Percentiles rank a stretch among this genome's conserved stretches.
Conservation (phyloP, 1,284 basidiomycete species). For the Tylopilus orsonianus region DNA sequence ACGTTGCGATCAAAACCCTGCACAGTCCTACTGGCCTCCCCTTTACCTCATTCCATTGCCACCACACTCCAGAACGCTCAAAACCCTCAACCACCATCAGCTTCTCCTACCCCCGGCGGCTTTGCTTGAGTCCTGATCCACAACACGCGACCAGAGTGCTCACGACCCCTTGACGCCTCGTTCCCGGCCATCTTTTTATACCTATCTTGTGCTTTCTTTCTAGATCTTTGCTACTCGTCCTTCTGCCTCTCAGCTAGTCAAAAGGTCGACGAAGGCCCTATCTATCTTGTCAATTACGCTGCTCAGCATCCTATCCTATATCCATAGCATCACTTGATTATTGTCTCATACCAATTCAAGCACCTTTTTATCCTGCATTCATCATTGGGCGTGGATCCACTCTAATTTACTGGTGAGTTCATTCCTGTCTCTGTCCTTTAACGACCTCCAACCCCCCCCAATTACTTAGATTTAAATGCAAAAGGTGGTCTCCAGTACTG, state of each 20-base stretch:
- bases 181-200: conserved; percentile 55
- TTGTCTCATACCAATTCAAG: conserved; percentile 43
- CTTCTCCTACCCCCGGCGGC: conserved; percentile 29
- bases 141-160: conserved; percentile 43
- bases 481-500: conserved; percentile 37
- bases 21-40: conserved; percentile 57
- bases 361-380: conserved; percentile 48
- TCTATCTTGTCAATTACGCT: conserved; percentile 48
- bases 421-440: conserved; percentile 16
- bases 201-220: conserved; percentile 49
- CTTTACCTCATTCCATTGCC: conserved; percentile 55
- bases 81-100: conserved; percentile 40
- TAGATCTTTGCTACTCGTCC: conserved; percentile 41
- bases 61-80: conserved; percentile 40
- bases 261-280: conserved; percentile 39
- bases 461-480: conserved; percentile 37
- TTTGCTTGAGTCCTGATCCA: conserved; percentile 36
- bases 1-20: conserved; percentile 71
- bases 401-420: conserved; percentile 63
- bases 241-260: conserved; percentile 33
- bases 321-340: conserved; percentile 47
- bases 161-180: conserved; percentile 48
- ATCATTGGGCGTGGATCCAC: conserved; percentile 46
- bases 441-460: conserved; percentile 25
- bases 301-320: conserved; percentile 43